Evolutionary conservation across 2,329 filamentous ascomycete species (phyloP), one percentile per base, ranked within the genome.

Genomic region (Claviceps capensis): DNA sequence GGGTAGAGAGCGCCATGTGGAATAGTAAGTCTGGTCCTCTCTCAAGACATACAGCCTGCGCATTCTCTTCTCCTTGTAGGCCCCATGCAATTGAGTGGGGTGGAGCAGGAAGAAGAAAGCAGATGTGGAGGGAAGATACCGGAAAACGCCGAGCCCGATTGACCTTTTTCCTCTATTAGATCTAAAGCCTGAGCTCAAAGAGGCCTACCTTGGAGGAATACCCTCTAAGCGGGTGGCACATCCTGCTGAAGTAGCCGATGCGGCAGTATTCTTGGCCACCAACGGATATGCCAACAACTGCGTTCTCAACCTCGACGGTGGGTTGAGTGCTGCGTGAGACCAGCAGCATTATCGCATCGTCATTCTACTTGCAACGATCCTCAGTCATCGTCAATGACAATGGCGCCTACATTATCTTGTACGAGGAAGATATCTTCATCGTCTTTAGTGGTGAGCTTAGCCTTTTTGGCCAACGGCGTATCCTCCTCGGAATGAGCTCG

Each of bases 251-350:
- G 79, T 94, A 36, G 88, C 88, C 16, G 82, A 90, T 61, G 88
- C 88, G 51, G 86, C 85, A 47, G 62, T 84, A 26, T 95, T 94
- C 65, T 74, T 95, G 16, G 84, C 80, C 36, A 75, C 76, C 47
- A 95, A 93, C 65, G 71, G 78, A 56, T 95, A 91, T 67, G 86
- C 88, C 52, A 91, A 91, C 65, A 94, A 94, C 58, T 93, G 87
- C 65, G 76, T 90, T 49, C 73, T 95, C 49, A 93, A 90, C 65
- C 73, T 95, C 34, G 89, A 95, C 66, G 89, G 89, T 16, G 89
- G 89, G 1, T 66, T 94, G 58, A 89, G 85, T 65, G 86, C 85
- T 49, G 67, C 67, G 59, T 86, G 63, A 74, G 23, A 16, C 2
- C 19, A 16, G 22, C 38, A 34, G 1, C 30, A 34, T 34, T 3